Percentiles rank a stretch among this genome's conserved stretches.
These are phyloP conservation scores for Didymella pomorum DNA, from an alignment of 2,329 filamentous ascomycete species.

Conservation along the genomic window DNA sequence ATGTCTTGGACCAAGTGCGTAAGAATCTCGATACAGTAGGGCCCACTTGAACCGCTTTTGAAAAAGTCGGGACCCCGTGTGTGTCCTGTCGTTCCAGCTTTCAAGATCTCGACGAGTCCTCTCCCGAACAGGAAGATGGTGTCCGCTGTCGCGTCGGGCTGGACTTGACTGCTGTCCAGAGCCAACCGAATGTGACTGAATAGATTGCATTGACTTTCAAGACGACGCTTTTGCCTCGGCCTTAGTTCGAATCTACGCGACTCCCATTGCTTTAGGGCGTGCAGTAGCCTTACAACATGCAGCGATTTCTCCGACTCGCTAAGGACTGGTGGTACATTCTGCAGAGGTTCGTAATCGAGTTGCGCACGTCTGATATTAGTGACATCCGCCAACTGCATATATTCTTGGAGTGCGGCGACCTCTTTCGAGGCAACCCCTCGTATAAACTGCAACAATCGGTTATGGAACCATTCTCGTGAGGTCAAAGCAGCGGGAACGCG, in stretches of 20 bases:
- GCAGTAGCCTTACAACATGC: not conserved
- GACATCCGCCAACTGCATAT: not conserved
- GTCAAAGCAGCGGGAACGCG: not conserved
- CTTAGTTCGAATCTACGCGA: not conserved
- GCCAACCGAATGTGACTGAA: not conserved
- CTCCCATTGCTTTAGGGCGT: not conserved
- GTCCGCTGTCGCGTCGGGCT: not conserved
- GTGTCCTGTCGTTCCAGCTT: not conserved
- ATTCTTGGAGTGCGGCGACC: not conserved
- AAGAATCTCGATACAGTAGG: not conserved
- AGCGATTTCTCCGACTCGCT: not conserved
- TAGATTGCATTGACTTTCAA: not conserved
- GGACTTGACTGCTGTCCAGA: not conserved
- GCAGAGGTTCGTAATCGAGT: not conserved
- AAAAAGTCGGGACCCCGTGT: not conserved
- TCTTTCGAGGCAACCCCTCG: not conserved
- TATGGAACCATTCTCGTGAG: not conserved
- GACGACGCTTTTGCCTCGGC: not conserved
- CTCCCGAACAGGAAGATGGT: not conserved
- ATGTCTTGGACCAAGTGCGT: not conserved
- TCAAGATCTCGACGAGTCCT: not conserved
- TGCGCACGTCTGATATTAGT: not conserved
- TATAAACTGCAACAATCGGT: not conserved
- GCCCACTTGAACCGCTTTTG: not conserved
- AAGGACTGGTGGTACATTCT: not conserved